Base-by-base conservation (phyloP, 345 rosid genomes). In the Geranium rotundifolium region DNA sequence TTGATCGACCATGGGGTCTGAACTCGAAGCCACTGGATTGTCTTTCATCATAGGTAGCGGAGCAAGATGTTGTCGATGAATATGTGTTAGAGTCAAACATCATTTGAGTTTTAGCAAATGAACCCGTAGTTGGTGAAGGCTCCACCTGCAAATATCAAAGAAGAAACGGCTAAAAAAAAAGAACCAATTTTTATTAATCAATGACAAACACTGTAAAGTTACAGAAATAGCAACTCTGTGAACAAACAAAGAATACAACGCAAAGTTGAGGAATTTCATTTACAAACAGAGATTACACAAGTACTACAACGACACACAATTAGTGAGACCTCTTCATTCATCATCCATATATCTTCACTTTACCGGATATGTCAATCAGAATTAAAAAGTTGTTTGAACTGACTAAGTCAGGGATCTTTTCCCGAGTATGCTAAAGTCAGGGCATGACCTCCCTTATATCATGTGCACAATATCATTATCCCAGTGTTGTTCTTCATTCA, bases 81-180 rank as follows among this genome's bases (percentile, higher is more conserved):
- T 71, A 74, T 57, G 82, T 61, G 69, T 62, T 73, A 19, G 82
- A 77, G 57, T 73, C 64, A 57, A 62, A 27, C 60, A 71, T 50
- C 20, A 76, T 60, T 57, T 73, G 91, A 75, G 85, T 84, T 73
- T 90, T 88, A 39, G 72, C 56, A 66, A 93, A 78, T 62, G 97
- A 84, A 55, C 99, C 99, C 5, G 96, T 86, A 59, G 99, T 88
- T 63, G 97, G 99, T 59, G 97, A 93, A 63, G 97, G 97, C 72
- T 90, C 99, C 30, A 83, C 82, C 99, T 90, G 85, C 73, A 75
- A 79, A 68, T 71, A 46, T 54, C 68, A 58, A 59, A 77, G 54
- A 66, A 57, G 70, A 62, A 70, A 71, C 49, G 2, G 29, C 19
- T 31, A n/a, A 50, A 63, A 34, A 59, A 39, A 5, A 7, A 17